Base-by-base conservation (phyloP, 768 basidiomycete genomes). In the Wakefieldia striispora region DNA sequence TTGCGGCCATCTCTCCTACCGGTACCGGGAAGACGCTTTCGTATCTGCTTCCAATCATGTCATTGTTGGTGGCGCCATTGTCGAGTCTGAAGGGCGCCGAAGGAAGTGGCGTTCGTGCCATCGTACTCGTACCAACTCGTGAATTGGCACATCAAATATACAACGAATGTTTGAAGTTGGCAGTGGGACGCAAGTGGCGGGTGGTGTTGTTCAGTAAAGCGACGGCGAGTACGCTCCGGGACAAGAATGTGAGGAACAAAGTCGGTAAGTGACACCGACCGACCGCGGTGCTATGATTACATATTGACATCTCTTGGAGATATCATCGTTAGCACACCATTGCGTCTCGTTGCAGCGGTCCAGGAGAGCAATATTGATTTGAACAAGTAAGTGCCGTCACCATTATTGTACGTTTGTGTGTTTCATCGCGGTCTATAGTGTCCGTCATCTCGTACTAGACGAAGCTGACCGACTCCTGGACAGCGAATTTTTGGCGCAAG, bases 11-110 rank as follows among this genome's bases (percentile, higher is more conserved):
- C 17, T 97, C 97, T 1, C 97, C 97, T 0, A 99, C 97, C 6
- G 97, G 97, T 43, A 95, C 91, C 10, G 97, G 97, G 51, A 99
- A 99, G 74, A 99, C 97, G 1, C 75, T 97, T 6, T 82, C 94
- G 0, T 99, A 97, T 68, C 75, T 97, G 13, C 70, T 97, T 14
- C 95, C 97, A 0, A 75, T 92, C 20, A 78, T 98, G 50, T 72
- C 82, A 11, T 67, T 73, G 16, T 70, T 92, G 6, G 70, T 70
- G 13, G 66, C 75, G 4, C 90, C 90, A 6, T 64, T 75, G 9
- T 71, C 82, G 26, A 77, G 74, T 48, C 63, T 72, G 33, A 75
- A 77, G 46, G 54, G 56, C 23, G 70, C 76, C 16, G 55, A 65
- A 27, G 81, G 80, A 16, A 67, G 62, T 26, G 93, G 89, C 47